Base-by-base conservation (phyloP, 2,329 filamentous ascomycete genomes). In the Sphaerulina vaccinii region DNA sequence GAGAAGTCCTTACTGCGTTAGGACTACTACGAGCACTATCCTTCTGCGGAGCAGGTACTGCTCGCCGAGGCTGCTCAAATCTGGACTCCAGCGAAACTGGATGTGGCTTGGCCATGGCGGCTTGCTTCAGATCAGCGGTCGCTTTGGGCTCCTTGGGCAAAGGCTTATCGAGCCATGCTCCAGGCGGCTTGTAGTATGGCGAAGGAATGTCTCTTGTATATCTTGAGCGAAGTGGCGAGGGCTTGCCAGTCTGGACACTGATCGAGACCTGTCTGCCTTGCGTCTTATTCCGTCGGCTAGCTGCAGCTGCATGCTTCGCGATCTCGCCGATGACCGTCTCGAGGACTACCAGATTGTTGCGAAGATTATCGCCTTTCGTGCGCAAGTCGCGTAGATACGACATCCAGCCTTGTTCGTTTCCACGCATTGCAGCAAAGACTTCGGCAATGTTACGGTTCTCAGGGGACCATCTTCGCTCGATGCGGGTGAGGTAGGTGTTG, bases 371-470 rank as follows among this genome's bases (percentile, higher is more conserved):
- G 11, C 86, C 85, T 65, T 86, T 89, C 18, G 80, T 80, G 66
- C 90, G 85, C 53, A 96, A 77, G 49, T 86, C 86, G 48, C 84
- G 79, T 64, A 96, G 85, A 5, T 90, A 90, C 51, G 85, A 83
- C 52, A 85, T 82, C 92, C 92, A 97, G 37, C 91, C 90, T 58
- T 95, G 87, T 7, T 90, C 86, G 62, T 97, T 97, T 27, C 89
- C 88, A 64, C 87, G 86, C 91, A 97, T 97, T 32, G 91, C 90
- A 35, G 85, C 81, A 62, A 88, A 93, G 16, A 96, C 89, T 40
- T 88, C 84, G 29, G 80, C 77, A 18, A 88, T 80, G 41, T 86
- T 82, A 21, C 73, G 70, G 13, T 79, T 73, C 45, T 78, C 72
- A 50, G 83, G 79, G 68, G 81, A 83, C 58, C 79, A 76, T 3